Percentiles rank a stretch among this genome's conserved stretches.
These are phyloP conservation scores for Neocallimastix lanati DNA, from an alignment of 192 early-diverging fungal genomes.

Conservation along the genomic window DNA sequence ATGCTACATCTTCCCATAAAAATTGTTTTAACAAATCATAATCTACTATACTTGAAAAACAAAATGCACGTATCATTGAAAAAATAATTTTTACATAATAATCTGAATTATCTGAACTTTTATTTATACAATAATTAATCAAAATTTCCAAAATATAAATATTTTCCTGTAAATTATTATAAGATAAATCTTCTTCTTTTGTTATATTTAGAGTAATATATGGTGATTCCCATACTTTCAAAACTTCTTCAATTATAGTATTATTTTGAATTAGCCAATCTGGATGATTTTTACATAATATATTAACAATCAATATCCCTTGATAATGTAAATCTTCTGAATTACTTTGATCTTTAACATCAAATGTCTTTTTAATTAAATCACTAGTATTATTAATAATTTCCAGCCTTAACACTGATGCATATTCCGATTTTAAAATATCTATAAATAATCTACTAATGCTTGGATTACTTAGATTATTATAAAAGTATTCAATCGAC, in stretches of 20 bases:
- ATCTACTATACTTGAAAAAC: slow-evolving; percentile 3
- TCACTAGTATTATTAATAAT: slow-evolving; percentile 32
- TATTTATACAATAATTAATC: slow-evolving; percentile 37
- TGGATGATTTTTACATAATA: slow-evolving; percentile 26
- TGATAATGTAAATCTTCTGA: slow-evolving; percentile 22
- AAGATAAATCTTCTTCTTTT: background rate
- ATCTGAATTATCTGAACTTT: slow-evolving; percentile 37
- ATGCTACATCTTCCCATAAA: slow-evolving; percentile 45
- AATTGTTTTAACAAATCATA: slow-evolving; percentile 40
- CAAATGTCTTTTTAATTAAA: slow-evolving; percentile 19
- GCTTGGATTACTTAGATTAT: slow-evolving; percentile 36
- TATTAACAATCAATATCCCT: slow-evolving; percentile 33
- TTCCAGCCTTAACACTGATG: slow-evolving; percentile 39
- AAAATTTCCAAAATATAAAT: slow-evolving; percentile 52
- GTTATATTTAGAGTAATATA: background rate
- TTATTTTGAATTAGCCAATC: slow-evolving; percentile 24
- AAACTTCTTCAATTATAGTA: background rate
- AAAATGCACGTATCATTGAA: slow-evolving; percentile 36
- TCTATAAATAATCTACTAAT: slow-evolving; percentile 47
- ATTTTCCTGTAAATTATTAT: slow-evolving; percentile 13
- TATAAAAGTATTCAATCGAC: slow-evolving; percentile 65
- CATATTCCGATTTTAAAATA: slow-evolving; percentile 28
- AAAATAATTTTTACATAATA: slow-evolving; percentile 27
- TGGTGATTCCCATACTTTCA: slow-evolving; percentile 2
- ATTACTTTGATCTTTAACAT: slow-evolving; percentile 7